A percentile compares a stretch with the other conserved stretches of the same genome.
These are phyloP conservation scores for Aspergillaceae sp. DNA, from an alignment of 2,329 filamentous ascomycete genomes.

Conservation along the genomic window DNA sequence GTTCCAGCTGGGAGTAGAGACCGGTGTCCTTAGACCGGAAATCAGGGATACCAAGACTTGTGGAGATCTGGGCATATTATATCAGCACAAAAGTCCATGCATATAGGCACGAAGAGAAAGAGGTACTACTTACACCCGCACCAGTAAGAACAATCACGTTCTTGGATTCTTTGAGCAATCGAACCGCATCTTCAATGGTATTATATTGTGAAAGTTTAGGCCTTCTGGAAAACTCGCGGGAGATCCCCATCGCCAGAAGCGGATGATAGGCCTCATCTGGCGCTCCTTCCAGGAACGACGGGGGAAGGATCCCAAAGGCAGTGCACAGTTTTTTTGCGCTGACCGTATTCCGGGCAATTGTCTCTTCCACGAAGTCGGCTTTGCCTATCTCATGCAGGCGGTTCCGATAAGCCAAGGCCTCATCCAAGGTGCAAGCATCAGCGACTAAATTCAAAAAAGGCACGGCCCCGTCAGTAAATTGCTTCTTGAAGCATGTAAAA, in stretches of 20 bases:
- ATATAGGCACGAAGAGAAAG: background rate
- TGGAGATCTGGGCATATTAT: conserved; percentile 58
- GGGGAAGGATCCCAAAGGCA: conserved; percentile 71
- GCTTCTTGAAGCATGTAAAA: conserved; percentile 2
- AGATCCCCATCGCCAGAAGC: conserved; percentile 67
- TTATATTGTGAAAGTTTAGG: conserved; percentile 74
- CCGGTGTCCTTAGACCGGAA: conserved; percentile 91
- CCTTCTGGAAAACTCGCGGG: conserved; percentile 71
- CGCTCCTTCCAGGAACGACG: conserved; percentile 61
- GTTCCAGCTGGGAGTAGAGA: conserved; percentile 75
- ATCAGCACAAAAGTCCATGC: conserved; percentile 3
- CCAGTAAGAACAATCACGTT: conserved; percentile 94
- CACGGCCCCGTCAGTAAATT: background rate
- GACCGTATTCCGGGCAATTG: conserved; percentile 59
- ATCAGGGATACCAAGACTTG: conserved; percentile 91
- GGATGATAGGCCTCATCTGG: conserved; percentile 68
- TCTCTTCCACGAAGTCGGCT: conserved; percentile 64
- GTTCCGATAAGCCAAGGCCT: conserved; percentile 60
- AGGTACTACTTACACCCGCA: conserved; percentile 52
- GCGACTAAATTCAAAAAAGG: conserved; percentile 24
- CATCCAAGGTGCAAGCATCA: conserved; percentile 56
- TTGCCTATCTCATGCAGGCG: conserved; percentile 70
- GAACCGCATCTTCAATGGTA: conserved; percentile 76
- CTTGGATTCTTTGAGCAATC: conserved; percentile 60
- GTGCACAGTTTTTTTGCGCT: conserved; percentile 76